Percentiles rank a stretch among this genome's conserved stretches.
These are phyloP conservation scores for Ophiostoma piceae DNA, from an alignment of 2,329 filamentous ascomycete species.

Conservation along the genomic window DNA sequence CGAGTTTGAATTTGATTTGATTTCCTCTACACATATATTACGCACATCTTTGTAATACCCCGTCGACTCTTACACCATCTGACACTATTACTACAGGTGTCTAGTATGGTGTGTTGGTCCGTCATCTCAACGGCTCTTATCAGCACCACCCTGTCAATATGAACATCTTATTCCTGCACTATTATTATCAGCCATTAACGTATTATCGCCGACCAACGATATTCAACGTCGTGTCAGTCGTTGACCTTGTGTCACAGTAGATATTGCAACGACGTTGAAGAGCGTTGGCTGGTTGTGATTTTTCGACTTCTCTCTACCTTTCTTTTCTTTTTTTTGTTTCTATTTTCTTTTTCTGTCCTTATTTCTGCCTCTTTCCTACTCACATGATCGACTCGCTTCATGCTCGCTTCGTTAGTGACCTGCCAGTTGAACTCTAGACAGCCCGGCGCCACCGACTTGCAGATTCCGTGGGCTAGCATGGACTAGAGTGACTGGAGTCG, in stretches of 20 bases:
- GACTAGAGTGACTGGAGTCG: background rate
- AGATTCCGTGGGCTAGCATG: background rate
- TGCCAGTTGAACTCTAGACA: background rate
- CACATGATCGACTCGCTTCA: slow-evolving; percentile 2
- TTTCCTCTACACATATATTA: background rate
- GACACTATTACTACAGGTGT: background rate
- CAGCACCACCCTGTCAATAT: background rate
- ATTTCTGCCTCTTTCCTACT: background rate
- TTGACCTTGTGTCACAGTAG: background rate
- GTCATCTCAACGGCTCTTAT: background rate
- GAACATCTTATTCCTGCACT: too few relatives aligned
- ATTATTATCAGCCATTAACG: background rate
- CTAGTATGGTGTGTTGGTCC: background rate
- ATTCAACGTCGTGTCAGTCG: background rate
- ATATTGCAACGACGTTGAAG: background rate
- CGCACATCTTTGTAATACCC: background rate
- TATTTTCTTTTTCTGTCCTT: background rate
- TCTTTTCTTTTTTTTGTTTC: background rate
- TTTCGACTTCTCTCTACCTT: background rate
- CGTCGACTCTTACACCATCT: background rate
- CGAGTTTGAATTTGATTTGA: background rate
- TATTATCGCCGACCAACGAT: too few relatives aligned
- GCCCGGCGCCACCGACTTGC: background rate
- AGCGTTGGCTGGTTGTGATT: background rate
- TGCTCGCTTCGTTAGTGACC: slow-evolving; percentile 3